These are phyloP conservation scores for Aspergillus affinis DNA, from an alignment of 495 filamentous ascomycete genomes.

Conservation along the genomic window DNA sequence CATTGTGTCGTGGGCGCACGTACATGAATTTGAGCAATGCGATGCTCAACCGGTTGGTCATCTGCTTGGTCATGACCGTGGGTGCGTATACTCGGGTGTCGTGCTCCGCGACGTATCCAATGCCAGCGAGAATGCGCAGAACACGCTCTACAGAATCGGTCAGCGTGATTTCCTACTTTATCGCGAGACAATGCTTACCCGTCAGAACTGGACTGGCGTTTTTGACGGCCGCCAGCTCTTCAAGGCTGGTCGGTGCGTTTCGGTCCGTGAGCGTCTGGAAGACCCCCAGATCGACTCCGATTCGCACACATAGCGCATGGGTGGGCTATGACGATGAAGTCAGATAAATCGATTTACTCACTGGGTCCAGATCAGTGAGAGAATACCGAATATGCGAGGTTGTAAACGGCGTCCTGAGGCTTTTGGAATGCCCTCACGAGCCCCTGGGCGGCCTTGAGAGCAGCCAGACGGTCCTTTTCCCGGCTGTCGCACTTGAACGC, in stretches of 20 bases:
- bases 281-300: constrained; percentile 20
- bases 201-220: constrained; percentile 9
- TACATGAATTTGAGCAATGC: constrained; percentile 20
- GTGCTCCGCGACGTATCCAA: constrained; percentile 19
- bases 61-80: constrained; percentile 18
- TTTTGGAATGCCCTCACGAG: constrained; percentile 13
- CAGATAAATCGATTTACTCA: not conserved
- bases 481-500: not conserved
- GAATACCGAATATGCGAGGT: constrained; percentile 13
- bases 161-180: not conserved
- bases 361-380: too few relatives aligned
- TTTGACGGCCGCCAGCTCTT: constrained; percentile 17
- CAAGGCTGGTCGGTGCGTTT: constrained; percentile 12
- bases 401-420: constrained; percentile 16
- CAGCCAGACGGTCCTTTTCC: constrained; percentile 17
- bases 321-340: constrained; percentile 11
- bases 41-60: constrained; percentile 17
- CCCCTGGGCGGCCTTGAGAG: constrained; percentile 16
- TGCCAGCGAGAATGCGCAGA: constrained; percentile 20
- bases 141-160: constrained; percentile 15
- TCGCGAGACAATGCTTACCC: constrained; percentile 7
- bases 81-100: constrained; percentile 14
- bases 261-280: constrained; percentile 16
- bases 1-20: not conserved
- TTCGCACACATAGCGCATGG: constrained; percentile 18